Base-by-base conservation (phyloP, 164 flowering plant genomes). In the Piper longum region DNA sequence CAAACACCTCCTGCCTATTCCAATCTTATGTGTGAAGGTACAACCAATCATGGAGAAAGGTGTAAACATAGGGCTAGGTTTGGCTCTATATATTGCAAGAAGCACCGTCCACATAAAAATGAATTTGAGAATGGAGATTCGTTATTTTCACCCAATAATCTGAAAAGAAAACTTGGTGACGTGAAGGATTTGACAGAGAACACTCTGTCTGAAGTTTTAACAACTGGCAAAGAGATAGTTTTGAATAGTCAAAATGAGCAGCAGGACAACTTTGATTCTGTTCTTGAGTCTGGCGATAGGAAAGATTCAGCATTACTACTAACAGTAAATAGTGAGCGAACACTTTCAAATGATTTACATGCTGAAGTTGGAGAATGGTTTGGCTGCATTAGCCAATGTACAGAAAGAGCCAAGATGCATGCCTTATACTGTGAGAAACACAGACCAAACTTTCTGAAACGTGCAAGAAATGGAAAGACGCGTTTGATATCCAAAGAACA, bases 371-470 rank as follows among this genome's bases (percentile, higher is more conserved):
- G 61, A 43, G 83, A 76, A 64, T 41, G 58, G 56, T 69, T 57
- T 4, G 74, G 63, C 36, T 95, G 99, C 73, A 76, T 88, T 57
- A 71, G 64, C 55, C 71, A 73, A 43, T 95, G 99, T 71, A 66
- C 63, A 40, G 96, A 88, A 64, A 74, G 66, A 73, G 85, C 93
- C 9, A 90, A 76, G 68, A 70, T 82, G 43, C 77, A 87, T 67
- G 78, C 87, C 1, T 63, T 91, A 19, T 95, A 91, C 73, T 95
- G 99, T 67, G 97, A 88, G 56, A 82, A 79, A 64, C 99, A 95
- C 67, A 76, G 87, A 67, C 99, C 99, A 4, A 83, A 77, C 75
- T 95, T 89, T 88, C 91, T 95, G 39, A 91, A 88, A 78, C 98
- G 96, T 64, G 96, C 96, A 3, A 77, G 97, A 74, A 90, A 95